Conservation (phyloP, 345 rosid species). For the Hibiscus trionum region DNA sequence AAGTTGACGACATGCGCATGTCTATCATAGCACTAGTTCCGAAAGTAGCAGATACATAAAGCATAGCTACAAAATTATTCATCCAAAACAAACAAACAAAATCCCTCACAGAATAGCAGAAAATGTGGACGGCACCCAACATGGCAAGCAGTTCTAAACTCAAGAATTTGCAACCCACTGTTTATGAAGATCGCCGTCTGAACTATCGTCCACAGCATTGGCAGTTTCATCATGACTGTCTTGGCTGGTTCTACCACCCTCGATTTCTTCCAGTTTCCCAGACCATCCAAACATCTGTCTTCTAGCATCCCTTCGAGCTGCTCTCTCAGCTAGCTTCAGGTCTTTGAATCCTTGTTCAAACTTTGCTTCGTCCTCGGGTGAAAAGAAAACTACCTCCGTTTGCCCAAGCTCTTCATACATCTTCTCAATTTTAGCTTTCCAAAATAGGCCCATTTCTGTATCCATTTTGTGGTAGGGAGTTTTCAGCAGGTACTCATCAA, state of each 20-base stretch:
- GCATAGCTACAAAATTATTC: background rate
- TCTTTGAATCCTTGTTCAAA: slow-evolving; percentile 75
- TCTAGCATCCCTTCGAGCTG: slow-evolving; percentile 56
- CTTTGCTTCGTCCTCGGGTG: slow-evolving; percentile 63
- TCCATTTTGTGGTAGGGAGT: slow-evolving; percentile 96
- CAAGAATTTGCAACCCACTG: slow-evolving; percentile 38
- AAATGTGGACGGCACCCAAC: slow-evolving; percentile 1
- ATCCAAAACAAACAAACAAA: background rate
- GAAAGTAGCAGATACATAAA: background rate
- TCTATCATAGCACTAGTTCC: background rate
- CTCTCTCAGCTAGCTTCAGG: slow-evolving; percentile 57
- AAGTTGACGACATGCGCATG: background rate
- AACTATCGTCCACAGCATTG: slow-evolving; percentile 18
- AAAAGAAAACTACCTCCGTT: slow-evolving; percentile 66
- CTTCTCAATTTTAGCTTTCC: slow-evolving; percentile 92
- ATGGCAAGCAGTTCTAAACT: slow-evolving; percentile 12
- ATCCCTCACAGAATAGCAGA: background rate
- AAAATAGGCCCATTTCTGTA: slow-evolving; percentile 77
- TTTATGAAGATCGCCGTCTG: slow-evolving; percentile 25
- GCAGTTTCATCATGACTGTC: slow-evolving; percentile 12
- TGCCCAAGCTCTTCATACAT: slow-evolving; percentile 77
- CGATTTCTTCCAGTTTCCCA: slow-evolving; percentile 23
- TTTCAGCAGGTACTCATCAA: slow-evolving; percentile 90
- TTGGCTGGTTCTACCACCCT: slow-evolving; percentile 18
- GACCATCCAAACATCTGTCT: slow-evolving; percentile 41